phyloP scores from a whole-genome alignment of 2,329 filamentous ascomycete species.

The Paecilomyces fulvus region DNA sequence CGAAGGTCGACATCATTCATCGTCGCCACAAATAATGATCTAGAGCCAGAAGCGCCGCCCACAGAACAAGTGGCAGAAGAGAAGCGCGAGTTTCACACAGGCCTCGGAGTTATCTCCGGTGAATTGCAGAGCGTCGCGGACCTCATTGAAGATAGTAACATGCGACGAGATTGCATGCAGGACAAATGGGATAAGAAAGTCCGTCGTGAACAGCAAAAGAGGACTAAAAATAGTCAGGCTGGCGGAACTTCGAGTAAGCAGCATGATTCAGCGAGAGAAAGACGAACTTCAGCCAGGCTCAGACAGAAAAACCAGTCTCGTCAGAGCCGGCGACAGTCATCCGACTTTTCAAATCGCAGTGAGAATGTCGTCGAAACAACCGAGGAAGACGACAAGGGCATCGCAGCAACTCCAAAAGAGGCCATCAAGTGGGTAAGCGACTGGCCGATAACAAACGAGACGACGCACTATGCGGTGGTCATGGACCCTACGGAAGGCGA shows the following conservation, averaged over 20 bases:
- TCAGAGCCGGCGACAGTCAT: background rate
- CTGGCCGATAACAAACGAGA: constrained; percentile 49
- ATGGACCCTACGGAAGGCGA: constrained; percentile 36
- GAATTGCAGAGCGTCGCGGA: constrained; percentile 14
- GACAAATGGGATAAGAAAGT: constrained; percentile 30
- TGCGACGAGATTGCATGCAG: constrained; percentile 28
- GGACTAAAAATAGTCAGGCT: background rate
- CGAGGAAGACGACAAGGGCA: constrained; percentile 8
- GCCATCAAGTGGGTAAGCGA: constrained; percentile 42
- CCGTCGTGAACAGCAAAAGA: constrained; percentile 6
- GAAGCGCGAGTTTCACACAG: constrained; percentile 10
- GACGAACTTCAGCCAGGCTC: background rate
- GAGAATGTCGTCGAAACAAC: constrained; percentile 5
- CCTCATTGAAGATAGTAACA: constrained; percentile 25
- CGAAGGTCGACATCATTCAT: constrained; percentile 45
- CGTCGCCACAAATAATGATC: constrained; percentile 50
- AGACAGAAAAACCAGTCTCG: background rate
- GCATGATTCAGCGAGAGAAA: constrained; percentile 4
- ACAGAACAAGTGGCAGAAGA: constrained; percentile 12
- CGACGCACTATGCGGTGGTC: constrained; percentile 50
- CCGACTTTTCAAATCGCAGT: background rate
- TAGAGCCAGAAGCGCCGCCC: constrained; percentile 10
- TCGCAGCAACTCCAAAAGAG: constrained; percentile 21
- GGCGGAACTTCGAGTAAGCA: constrained; percentile 6
- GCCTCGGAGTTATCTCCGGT: constrained; percentile 10